Percentiles rank a stretch among this genome's conserved stretches.
Evolutionary conservation across 805 yeast genomes (phyloP).

Genomic region (Candida bentonensis): DNA sequence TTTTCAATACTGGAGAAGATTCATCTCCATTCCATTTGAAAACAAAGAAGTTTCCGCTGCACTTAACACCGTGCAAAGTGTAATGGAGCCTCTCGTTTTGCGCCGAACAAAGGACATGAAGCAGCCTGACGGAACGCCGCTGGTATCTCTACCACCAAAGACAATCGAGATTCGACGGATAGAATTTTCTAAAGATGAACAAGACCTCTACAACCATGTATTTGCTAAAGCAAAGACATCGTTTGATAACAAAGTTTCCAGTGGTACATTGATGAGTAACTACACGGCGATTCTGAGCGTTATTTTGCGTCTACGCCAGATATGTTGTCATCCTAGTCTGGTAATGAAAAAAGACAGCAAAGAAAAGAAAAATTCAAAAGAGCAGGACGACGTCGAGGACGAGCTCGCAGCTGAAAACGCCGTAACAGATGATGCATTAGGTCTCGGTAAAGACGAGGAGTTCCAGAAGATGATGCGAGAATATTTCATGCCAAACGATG

Average conservation of each 20-base stretch:
- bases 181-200: constrained; percentile 52
- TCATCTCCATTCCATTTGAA: constrained; percentile 73
- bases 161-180: constrained; percentile 57
- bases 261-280: constrained; percentile 55
- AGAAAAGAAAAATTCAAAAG: constrained; percentile 5
- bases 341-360: constrained; percentile 27
- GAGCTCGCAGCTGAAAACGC: constrained; percentile 8
- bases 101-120: constrained; percentile 81
- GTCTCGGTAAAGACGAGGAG: constrained; percentile 14
- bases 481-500: constrained; percentile 8
- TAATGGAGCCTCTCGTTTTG: constrained; percentile 67
- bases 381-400: constrained; percentile 6
- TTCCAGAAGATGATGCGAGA: constrained; percentile 9
- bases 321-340: constrained; percentile 72
- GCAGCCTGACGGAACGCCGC: constrained; percentile 52
- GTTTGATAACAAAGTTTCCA: constrained; percentile 21
- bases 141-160: constrained; percentile 67
- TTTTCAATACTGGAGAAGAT: constrained; percentile 74
- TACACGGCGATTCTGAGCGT: constrained; percentile 75
- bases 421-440: constrained; percentile 3
- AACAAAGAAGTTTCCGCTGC: constrained; percentile 58
- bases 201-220: constrained; percentile 50
- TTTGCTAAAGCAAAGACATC: constrained; percentile 47
- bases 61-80: constrained; percentile 68
- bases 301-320: constrained; percentile 70